Conservation (phyloP, 2,329 filamentous ascomycete genomes). For the Xylaria sp. region DNA sequence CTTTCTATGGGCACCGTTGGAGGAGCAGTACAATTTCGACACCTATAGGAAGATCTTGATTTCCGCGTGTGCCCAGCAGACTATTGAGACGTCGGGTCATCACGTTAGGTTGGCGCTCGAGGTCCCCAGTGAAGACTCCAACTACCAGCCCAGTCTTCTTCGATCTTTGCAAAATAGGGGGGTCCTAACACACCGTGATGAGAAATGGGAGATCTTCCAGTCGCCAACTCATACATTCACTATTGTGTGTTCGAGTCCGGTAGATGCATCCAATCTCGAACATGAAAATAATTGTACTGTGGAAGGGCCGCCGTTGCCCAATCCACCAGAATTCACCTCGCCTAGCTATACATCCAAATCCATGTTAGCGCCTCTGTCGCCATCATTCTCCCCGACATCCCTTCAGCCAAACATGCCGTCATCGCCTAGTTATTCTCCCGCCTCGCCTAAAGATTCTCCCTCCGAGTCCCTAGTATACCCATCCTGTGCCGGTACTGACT, state of each 20-base stretch:
- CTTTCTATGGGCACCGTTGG: slow-evolving; percentile 39
- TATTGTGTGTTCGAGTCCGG: too few relatives aligned
- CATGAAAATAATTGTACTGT: background rate
- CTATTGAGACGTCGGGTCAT: slow-evolving; percentile 39
- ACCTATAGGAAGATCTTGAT: slow-evolving; percentile 39
- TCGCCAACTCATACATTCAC: slow-evolving; percentile 13
- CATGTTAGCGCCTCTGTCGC: background rate
- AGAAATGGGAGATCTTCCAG: slow-evolving; percentile 33
- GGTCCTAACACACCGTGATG: slow-evolving; percentile 17
- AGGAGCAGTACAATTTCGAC: slow-evolving; percentile 41
- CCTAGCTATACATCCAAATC: background rate
- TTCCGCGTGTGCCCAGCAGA: slow-evolving; percentile 40
- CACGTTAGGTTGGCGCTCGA: slow-evolving; percentile 40
- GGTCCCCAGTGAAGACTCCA: slow-evolving; percentile 41
- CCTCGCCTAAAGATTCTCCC: background rate
- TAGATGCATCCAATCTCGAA: too few relatives aligned
- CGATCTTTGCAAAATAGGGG: background rate
- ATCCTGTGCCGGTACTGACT: background rate
- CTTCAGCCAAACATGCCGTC: background rate
- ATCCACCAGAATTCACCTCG: background rate
- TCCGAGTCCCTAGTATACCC: background rate
- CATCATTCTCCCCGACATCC: background rate
- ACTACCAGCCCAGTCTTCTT: slow-evolving; percentile 30
- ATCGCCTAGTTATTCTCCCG: background rate
- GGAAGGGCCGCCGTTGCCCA: background rate